Percentiles rank a stretch among this genome's conserved stretches.
These are phyloP conservation scores for Russula ochroleuca DNA, from an alignment of 768 basidiomycete species.

Conservation along the genomic window DNA sequence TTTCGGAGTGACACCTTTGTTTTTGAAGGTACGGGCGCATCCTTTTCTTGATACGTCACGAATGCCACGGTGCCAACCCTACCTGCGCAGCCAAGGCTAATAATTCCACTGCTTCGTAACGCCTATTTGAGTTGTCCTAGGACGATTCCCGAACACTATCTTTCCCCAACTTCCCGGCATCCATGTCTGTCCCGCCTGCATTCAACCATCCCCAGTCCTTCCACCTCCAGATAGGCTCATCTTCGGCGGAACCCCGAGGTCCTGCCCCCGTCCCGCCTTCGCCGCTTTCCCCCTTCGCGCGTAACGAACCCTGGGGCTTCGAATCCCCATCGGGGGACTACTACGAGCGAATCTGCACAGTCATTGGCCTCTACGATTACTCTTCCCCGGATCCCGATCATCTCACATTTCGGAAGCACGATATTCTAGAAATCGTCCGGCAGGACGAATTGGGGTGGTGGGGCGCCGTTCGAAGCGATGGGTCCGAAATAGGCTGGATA, in stretches of 20 bases:
- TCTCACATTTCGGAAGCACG: slow-evolving; percentile 59
- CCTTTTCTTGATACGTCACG: slow-evolving; percentile 6
- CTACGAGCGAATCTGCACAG: slow-evolving; percentile 44
- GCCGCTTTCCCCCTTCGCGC: not conserved
- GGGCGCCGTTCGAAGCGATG: slow-evolving; percentile 61
- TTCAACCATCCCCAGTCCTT: slow-evolving; percentile 17
- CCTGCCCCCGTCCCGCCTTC: not conserved
- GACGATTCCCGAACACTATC: not conserved
- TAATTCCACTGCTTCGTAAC: not conserved
- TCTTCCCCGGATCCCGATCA: slow-evolving; percentile 55
- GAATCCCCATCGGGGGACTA: slow-evolving; percentile 32
- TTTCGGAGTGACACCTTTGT: not conserved
- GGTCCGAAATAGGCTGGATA: slow-evolving; percentile 65
- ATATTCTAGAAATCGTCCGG: slow-evolving; percentile 64
- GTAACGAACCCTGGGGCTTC: slow-evolving; percentile 21
- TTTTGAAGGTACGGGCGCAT: not conserved
- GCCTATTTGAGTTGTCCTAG: slow-evolving; percentile 1
- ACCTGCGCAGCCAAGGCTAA: not conserved
- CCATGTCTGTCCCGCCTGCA: slow-evolving; percentile 19
- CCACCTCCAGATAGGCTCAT: slow-evolving; percentile 17
- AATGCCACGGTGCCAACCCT: not conserved
- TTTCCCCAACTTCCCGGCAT: not conserved
- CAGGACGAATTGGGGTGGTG: slow-evolving; percentile 76
- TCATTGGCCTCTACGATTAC: slow-evolving; percentile 67
- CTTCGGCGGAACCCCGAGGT: not conserved